phyloP scores from a whole-genome alignment of 331 rosid genomes.

The Cucumis variabilis region DNA sequence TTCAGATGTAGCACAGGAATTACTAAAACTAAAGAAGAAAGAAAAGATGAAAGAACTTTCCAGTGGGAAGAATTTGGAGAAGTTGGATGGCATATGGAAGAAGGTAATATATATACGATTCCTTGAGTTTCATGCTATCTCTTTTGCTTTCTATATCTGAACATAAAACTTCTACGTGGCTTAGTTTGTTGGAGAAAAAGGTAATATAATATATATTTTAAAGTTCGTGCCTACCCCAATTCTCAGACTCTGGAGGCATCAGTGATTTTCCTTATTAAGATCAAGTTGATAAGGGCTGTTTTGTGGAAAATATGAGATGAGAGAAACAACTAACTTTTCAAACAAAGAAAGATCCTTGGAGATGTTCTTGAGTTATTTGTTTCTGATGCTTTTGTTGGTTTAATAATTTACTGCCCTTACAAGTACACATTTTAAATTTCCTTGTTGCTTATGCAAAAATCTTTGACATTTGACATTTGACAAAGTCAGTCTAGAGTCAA shows the following conservation, averaged over 20 bases:
- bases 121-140: slow-evolving; percentile 21
- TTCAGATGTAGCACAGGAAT: slow-evolving; percentile 57
- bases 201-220: neutral
- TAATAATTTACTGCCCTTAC: no score
- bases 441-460: no score
- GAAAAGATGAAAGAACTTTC: slow-evolving; percentile 64
- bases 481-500: no score
- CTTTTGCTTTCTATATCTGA: neutral
- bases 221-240: neutral
- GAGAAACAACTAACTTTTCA: no score
- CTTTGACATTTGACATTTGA: no score
- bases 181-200: neutral
- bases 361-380: no score
- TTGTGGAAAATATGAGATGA: no score
- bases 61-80: slow-evolving; percentile 77
- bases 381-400: no score
- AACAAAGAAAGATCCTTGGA: no score
- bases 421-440: no score
- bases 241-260: neutral
- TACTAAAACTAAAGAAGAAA: slow-evolving; percentile 63
- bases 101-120: slow-evolving; percentile 54
- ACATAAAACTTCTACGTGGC: slow-evolving; percentile 14
- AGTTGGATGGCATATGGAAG: slow-evolving; percentile 91
- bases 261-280: neutral
- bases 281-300: no score